Percentiles rank a stretch among this genome's conserved stretches.
These are phyloP conservation scores for Pyrus hybrid DNA, from an alignment of 331 rosid genomes.

Conservation along the genomic window DNA sequence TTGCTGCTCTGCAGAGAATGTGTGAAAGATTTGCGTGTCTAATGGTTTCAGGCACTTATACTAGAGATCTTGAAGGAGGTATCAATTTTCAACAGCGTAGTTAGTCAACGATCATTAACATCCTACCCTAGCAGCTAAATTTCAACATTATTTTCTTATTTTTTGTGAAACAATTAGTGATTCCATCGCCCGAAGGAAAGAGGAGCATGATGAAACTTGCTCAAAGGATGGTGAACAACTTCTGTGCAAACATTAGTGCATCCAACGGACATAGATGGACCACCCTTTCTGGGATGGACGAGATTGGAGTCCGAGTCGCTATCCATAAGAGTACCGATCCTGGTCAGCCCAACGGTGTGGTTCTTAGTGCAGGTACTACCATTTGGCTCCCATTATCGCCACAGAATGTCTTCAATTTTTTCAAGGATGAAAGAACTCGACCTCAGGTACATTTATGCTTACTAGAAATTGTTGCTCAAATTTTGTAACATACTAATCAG, in stretches of 20 bases:
- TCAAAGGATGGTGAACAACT: constrained; percentile 79
- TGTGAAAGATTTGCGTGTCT: constrained; percentile 81
- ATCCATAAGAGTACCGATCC: constrained; percentile 71
- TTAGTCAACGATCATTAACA: not conserved
- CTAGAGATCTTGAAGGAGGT: constrained; percentile 88
- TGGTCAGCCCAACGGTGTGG: constrained; percentile 84
- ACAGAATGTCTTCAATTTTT: constrained; percentile 75
- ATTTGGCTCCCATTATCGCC: constrained; percentile 87
- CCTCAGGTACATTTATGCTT: constrained; percentile 44
- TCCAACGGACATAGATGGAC: constrained; percentile 80
- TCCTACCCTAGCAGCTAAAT: not conserved
- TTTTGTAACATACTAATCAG: not conserved
- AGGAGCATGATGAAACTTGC: constrained; percentile 96
- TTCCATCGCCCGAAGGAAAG: constrained; percentile 81
- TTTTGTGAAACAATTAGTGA: constrained; percentile 31
- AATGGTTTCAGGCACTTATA: constrained; percentile 57
- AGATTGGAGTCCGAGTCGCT: constrained; percentile 70
- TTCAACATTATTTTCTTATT: not conserved
- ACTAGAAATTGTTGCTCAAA: not conserved
- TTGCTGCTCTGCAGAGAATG: constrained; percentile 71
- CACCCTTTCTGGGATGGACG: constrained; percentile 67
- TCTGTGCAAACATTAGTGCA: constrained; percentile 72
- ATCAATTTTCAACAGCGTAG: not conserved
- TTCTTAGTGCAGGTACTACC: constrained; percentile 86
- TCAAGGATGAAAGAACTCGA: constrained; percentile 85